Evolutionary conservation across 352 stramenopile genomes (phyloP).

Genomic region (Phytophthora ramorum): DNA sequence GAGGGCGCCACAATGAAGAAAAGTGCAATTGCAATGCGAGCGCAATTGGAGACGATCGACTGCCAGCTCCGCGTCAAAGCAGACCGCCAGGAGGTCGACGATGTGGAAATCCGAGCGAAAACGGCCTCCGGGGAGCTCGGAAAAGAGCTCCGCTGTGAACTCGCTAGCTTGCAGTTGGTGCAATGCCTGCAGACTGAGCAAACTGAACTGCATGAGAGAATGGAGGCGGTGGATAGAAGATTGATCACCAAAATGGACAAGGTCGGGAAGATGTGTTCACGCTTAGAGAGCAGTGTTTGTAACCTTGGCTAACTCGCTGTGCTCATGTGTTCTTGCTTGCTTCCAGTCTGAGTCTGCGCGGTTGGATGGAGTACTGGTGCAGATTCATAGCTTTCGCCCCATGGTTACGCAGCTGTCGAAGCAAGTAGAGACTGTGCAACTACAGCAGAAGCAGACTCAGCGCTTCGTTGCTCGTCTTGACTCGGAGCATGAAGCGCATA

Average conservation of each 20-base stretch:
- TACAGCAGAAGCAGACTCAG: slow-evolving; percentile 16
- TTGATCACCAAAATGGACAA: slow-evolving; percentile 74
- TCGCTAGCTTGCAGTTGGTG: slow-evolving; percentile 42
- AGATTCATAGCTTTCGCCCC: slow-evolving; percentile 65
- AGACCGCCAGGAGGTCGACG: slow-evolving; percentile 31
- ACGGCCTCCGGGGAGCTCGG: slow-evolving; percentile 24
- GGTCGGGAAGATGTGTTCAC: slow-evolving; percentile 13
- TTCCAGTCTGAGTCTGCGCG: slow-evolving; percentile 53
- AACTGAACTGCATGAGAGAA: slow-evolving; percentile 46
- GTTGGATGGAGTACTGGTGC: slow-evolving; percentile 54
- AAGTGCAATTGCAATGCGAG: slow-evolving; percentile 1
- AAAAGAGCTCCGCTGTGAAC: slow-evolving; percentile 35
- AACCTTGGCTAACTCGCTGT: not conserved
- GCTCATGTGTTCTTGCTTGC: not conserved
- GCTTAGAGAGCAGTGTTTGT: not conserved
- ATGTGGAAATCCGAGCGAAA: slow-evolving; percentile 20
- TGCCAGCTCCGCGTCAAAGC: slow-evolving; percentile 27
- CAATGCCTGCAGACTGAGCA: slow-evolving; percentile 60
- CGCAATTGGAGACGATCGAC: slow-evolving; percentile 22
- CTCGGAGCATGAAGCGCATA: slow-evolving; percentile 4
- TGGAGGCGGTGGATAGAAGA: slow-evolving; percentile 50
- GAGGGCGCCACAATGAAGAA: slow-evolving; percentile 10
- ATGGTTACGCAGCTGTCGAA: slow-evolving; percentile 40
- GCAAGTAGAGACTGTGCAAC: slow-evolving; percentile 27
- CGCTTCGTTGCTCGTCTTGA: slow-evolving; percentile 14